Base-by-base conservation (phyloP, 1,139 yeast genomes). In the Blastobotrys aristatus region DNA sequence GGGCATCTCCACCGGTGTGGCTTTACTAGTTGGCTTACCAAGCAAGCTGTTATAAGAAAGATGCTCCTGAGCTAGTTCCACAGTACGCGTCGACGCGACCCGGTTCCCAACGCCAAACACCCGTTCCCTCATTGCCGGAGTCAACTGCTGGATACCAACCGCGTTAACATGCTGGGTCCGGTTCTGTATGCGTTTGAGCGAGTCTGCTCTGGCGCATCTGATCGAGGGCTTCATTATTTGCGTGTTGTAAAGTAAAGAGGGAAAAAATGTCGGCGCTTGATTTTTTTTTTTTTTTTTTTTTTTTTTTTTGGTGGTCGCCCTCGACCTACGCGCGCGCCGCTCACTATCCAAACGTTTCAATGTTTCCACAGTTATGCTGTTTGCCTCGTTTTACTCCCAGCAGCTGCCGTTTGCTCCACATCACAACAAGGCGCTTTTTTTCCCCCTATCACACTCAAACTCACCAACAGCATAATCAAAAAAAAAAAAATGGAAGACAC, bases 1-100 rank as follows among this genome's bases (percentile, higher is more conserved):
- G 1, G 74, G 66, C 43, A 92, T 76, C 16, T 70, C 61, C 3
- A 89, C 77, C 0, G 95, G 89, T 1, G 74, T 75, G 1, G 75
- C 66, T 5, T 79, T 65, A n/a, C 76, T 75, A 1, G 97, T 88
- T 53, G 78, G 78, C 62, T 87, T 90, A 2, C 95, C 95, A 24
- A 85, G 68, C n/a, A 94, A 69, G 1, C 77, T 81, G 60, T 88
- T 84, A 16, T 73, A 71, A 14, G 69, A 61, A 35, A 94, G 70
- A 58, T 87, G 92, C 16, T 69, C 61, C 55, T 78, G 74, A 0
- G 97, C 77, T 14, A 85, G 67, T 14, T 77, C 72, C 8, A 82
- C 67, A 26, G 84, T 66, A 13, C 67, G 68, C 11, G 63, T 48
- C 16, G 55, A 52, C 2, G 60, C 50, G n/a, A 44, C 17, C 3